A percentile compares a stretch with the other conserved stretches of the same genome.
Conservation (phyloP, 78 protist species). For the Dictyostelium brefeldianum region DNA sequence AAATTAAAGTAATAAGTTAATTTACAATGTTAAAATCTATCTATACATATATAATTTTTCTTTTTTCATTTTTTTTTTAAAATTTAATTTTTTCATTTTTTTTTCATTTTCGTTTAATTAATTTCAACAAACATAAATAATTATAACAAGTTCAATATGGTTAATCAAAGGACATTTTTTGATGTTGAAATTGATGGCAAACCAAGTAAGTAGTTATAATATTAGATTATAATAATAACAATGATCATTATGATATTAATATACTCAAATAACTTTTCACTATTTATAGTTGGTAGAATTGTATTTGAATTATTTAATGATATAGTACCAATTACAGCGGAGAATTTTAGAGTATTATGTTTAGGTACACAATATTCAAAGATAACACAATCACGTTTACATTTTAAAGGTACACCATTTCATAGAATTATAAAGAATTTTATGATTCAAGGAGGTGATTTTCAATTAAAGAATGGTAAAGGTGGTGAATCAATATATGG, state of each 20-base stretch:
- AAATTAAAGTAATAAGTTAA: too few relatives aligned
- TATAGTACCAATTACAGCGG: constrained; percentile 87
- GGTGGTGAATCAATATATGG: constrained; percentile 99
- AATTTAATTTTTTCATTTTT: too few relatives aligned
- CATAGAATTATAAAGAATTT: constrained; percentile 96
- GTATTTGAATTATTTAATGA: constrained; percentile 85
- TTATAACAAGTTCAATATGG: constrained; percentile 1
- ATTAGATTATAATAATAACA: too few relatives aligned
- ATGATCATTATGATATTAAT: too few relatives aligned
- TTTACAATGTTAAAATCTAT: too few relatives aligned
- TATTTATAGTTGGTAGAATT: constrained; percentile 83
- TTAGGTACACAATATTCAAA: constrained; percentile 92
- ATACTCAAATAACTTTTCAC: too few relatives aligned
- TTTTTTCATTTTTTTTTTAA: too few relatives aligned
- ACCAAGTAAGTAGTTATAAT: constrained; percentile 8
- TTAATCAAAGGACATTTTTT: constrained; percentile 82
- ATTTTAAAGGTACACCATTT: constrained; percentile 90
- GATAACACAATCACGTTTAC: constrained; percentile 62
- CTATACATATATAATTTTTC: too few relatives aligned
- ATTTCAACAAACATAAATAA: too few relatives aligned
- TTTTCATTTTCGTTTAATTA: too few relatives aligned
- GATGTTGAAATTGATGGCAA: constrained; percentile 77
- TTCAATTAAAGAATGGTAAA: constrained; percentile 95
- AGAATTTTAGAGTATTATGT: constrained; percentile 90
- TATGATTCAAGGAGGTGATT: constrained; percentile 94